Evolutionary conservation across 108 stramenopile species (phyloP), one percentile per base, ranked within the genome.

Genomic region (Cyclotella sp.): DNA sequence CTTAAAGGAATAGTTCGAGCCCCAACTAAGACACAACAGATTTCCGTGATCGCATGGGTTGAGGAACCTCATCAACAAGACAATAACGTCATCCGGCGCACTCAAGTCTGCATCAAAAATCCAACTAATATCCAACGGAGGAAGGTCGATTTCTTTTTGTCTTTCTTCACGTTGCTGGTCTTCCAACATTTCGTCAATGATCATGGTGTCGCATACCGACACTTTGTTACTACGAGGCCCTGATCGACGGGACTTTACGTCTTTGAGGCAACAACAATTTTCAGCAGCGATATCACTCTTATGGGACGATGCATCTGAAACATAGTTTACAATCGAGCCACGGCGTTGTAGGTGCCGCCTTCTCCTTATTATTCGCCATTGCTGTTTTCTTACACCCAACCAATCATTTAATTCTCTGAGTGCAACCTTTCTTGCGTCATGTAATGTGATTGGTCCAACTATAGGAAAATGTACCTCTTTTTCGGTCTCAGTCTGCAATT

Each of bases 21-120:
- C 47, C 62, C 65, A 85, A 66, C 64, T 87, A 24, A 95, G 73
- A 47, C 87, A 77, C 11, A 91, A 61, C 0, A 93, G 74, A 27
- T 77, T 82, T 0, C 81, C 79, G 60, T 91, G 89, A 47, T 93
- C 92, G 28, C 55, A 69, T 27, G 75, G 81, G 16, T 69, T 63
- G 14, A 93, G 57, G 65, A 73, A 93, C 46, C 44, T 28, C 55
- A 93, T 77, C 19, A 85, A 77, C 49, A 88, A 77, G 0, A 77
- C 81, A 19, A 91, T 65, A 12, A 90, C 80, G 68, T 93, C 92
- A 75, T 93, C 92, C 10, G 92, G 92, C 44, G 82, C 84, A 8
- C 88, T 89, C 30, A 79, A 59, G 3, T 76, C 46, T 9, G 86
- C 68, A 54, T 91, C 84, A 74, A 93, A 89, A 13, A 93, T 45